phyloP scores from a whole-genome alignment of 805 yeast species.

The Wickerhamiella occidentalis region DNA sequence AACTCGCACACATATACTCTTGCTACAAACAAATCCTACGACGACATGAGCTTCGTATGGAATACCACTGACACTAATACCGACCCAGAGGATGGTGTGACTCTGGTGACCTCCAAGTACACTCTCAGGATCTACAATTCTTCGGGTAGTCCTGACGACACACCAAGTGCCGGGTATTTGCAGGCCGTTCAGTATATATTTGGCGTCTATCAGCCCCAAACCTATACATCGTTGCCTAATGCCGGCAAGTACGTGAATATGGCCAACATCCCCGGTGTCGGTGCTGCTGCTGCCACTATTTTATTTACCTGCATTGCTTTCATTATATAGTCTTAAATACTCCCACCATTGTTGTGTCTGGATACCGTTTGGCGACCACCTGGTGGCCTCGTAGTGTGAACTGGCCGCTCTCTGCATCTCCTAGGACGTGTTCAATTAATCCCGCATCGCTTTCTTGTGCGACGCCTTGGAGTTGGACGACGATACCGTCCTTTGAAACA shows the following conservation, averaged over 20 bases:
- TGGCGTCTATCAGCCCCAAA: slow-evolving; percentile 31
- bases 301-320: slow-evolving; percentile 7
- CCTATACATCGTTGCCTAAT: slow-evolving; percentile 27
- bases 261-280: slow-evolving; percentile 7
- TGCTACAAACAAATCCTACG: slow-evolving; percentile 26
- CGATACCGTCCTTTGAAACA: slow-evolving; percentile 2
- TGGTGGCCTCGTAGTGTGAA: not conserved
- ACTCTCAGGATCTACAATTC: slow-evolving; percentile 30
- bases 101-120: slow-evolving; percentile 28
- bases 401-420: not conserved
- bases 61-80: slow-evolving; percentile 27
- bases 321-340: slow-evolving; percentile 1
- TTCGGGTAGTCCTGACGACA: slow-evolving; percentile 20
- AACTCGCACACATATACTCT: slow-evolving; percentile 30
- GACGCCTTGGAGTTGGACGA: slow-evolving; percentile 5
- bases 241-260: slow-evolving; percentile 21
- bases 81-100: slow-evolving; percentile 18
- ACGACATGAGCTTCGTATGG: slow-evolving; percentile 28
- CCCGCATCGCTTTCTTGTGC: slow-evolving; percentile 9
- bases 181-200: slow-evolving; percentile 25
- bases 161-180: slow-evolving; percentile 28
- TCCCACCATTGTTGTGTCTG: slow-evolving; percentile 1
- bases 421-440: slow-evolving; percentile 4
- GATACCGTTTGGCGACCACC: slow-evolving; percentile 6
- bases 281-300: slow-evolving; percentile 3